A percentile compares a stretch with the other conserved stretches of the same genome.
Evolutionary conservation across 345 rosid genomes (phyloP).

Genomic region (Raphanus sativus): DNA sequence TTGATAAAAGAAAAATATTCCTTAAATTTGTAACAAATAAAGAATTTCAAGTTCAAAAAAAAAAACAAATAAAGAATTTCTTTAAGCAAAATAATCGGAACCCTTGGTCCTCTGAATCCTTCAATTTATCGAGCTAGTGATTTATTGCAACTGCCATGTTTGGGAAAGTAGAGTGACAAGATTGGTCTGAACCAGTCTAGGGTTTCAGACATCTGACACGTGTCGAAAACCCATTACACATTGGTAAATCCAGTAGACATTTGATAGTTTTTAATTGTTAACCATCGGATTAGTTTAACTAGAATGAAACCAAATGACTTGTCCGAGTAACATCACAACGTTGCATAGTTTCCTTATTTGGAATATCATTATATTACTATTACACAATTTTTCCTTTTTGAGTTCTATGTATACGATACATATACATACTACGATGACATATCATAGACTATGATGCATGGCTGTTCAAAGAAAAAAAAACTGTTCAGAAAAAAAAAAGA

Average conservation of each 20-base stretch:
- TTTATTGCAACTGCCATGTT: constrained; percentile 64
- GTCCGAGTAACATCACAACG: constrained; percentile 38
- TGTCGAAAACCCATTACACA: constrained; percentile 49
- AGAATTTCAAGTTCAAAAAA: not conserved
- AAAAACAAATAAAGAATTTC: not conserved
- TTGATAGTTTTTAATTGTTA: constrained; percentile 18
- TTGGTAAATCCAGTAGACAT: constrained; percentile 36
- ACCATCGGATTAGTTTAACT: constrained; percentile 29
- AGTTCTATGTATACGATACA: not conserved
- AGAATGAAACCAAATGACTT: constrained; percentile 33
- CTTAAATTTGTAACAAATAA: constrained; percentile 30
- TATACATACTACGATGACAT: constrained; percentile 25
- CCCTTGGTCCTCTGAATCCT: constrained; percentile 53
- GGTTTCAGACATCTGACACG: constrained; percentile 43
- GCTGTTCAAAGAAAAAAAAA: not conserved
- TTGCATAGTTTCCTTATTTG: constrained; percentile 49
- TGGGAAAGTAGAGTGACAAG: constrained; percentile 45
- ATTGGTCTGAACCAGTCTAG: constrained; percentile 51
- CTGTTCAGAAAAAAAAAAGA: not conserved
- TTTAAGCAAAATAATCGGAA: not conserved
- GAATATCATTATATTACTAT: constrained; percentile 18
- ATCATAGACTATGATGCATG: constrained; percentile 19
- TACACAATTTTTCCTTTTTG: not conserved
- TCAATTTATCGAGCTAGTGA: constrained; percentile 80
- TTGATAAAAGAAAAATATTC: constrained; percentile 9